Percentiles rank a stretch among this genome's conserved stretches.
These are phyloP conservation scores for Saitozyma sp. DNA, from an alignment of 768 basidiomycete species.

Conservation along the genomic window DNA sequence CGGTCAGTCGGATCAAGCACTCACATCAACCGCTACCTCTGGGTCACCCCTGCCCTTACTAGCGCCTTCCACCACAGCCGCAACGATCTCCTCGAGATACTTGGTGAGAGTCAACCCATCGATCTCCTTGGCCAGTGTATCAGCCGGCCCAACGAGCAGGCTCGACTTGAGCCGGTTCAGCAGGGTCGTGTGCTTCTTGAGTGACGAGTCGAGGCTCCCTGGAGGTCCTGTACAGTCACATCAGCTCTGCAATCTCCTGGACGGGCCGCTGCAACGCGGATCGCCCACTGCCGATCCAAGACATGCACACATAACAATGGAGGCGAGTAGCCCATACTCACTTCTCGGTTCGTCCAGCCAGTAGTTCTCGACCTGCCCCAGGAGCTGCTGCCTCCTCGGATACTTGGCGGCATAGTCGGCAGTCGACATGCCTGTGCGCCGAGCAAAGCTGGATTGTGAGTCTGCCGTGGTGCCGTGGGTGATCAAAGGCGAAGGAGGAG, in stretches of 20 bases:
- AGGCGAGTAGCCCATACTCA: constrained; percentile 17
- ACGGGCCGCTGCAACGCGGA: background rate
- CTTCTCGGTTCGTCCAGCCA: constrained; percentile 48
- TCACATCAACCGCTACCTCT: constrained; percentile 89
- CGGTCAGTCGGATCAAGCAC: constrained; percentile 21
- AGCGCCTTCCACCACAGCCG: constrained; percentile 81
- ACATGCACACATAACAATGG: no score
- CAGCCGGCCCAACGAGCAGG: constrained; percentile 58
- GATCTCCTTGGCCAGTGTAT: constrained; percentile 88
- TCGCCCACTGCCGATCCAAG: no score
- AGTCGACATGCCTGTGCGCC: constrained; percentile 35
- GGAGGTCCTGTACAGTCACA: constrained; percentile 60
- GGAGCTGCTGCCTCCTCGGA: constrained; percentile 29
- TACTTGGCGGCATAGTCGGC: constrained; percentile 51
- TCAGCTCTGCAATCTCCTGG: background rate
- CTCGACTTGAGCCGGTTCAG: constrained; percentile 90
- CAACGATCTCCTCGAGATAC: constrained; percentile 91
- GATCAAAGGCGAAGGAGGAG: background rate
- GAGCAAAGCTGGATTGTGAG: no score
- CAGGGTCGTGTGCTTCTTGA: constrained; percentile 92
- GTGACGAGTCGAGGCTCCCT: constrained; percentile 80
- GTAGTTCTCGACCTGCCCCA: constrained; percentile 42
- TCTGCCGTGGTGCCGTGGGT: background rate
- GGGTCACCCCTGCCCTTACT: constrained; percentile 85
- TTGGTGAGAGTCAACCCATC: constrained; percentile 87